Percentiles rank a stretch among this genome's conserved stretches.
These are phyloP conservation scores for Lepiota brunneoincarnata DNA, from an alignment of 768 basidiomycete genomes.

Conservation along the genomic window DNA sequence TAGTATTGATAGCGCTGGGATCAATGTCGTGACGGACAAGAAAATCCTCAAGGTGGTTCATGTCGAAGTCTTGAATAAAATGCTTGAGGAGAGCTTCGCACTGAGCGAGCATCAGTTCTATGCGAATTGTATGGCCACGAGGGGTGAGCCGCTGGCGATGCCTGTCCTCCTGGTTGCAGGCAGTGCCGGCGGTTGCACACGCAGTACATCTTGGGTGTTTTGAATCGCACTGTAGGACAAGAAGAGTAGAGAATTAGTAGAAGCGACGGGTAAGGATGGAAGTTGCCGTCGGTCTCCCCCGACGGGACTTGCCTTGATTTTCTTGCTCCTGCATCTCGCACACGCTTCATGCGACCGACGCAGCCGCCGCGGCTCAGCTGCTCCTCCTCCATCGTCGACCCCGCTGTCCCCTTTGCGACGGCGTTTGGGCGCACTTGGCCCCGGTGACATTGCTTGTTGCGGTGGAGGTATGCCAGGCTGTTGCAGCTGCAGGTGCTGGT, in stretches of 20 bases:
- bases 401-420: conserved; percentile 55
- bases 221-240: conserved; percentile 72
- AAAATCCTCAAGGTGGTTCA: conserved; percentile 64
- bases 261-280: conserved; percentile 51
- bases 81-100: conserved; percentile 79
- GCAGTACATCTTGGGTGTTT: conserved; percentile 87
- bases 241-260: conserved; percentile 24
- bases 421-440: conserved; percentile 41
- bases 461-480: conserved; percentile 31
- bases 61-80: conserved; percentile 63
- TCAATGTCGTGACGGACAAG: conserved; percentile 69
- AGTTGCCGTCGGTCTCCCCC: conserved; percentile 82
- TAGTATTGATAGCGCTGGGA: conserved; percentile 24
- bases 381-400: conserved; percentile 50
- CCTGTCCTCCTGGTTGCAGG: conserved; percentile 86
- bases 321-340: conserved; percentile 92
- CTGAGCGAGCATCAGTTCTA: conserved; percentile 78
- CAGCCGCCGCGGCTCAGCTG: conserved; percentile 76
- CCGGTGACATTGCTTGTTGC: conserved; percentile 25
- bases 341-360: conserved; percentile 90
- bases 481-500: conserved; percentile 47
- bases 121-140: conserved; percentile 76
- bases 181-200: conserved; percentile 74
- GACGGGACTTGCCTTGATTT: conserved; percentile 85
- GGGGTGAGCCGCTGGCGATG: conserved; percentile 86